Base-by-base conservation (phyloP, 768 basidiomycete genomes). In the Termitomyces sp. region DNA sequence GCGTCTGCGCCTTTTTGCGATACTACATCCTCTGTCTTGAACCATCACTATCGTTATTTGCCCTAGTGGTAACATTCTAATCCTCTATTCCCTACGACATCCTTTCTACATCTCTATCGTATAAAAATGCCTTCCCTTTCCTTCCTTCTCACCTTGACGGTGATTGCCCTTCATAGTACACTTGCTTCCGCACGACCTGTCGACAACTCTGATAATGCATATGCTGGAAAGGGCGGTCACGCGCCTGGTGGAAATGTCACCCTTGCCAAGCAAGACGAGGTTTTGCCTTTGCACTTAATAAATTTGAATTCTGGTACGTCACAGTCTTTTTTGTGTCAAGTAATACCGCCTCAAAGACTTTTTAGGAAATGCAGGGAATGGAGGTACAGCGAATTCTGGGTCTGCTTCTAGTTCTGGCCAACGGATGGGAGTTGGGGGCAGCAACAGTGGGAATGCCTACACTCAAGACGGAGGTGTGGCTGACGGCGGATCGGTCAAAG, bases 381-480 rank as follows among this genome's bases (percentile, higher is more conserved):
- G 67, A 32, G 74, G 74, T 3, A 2, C 38, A 5, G 70, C 72
- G 8, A 58, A 55, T 28, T 74, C 75, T 12, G 74, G 72, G n/a
- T 14, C 55, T 28, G 64, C 60, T 65, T 21, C 42, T 57, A 21
- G 59, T 57, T 10, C 8, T 9, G 42, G 47, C 34, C 45, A 14
- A 15, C 48, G 22, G 38, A 6, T 24, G 38, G 40, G 58, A 50
- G 37, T 17, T 21, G 60, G 57, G 7, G 51, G 35, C 43, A 44
- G 59, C 53, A 60, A 60, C 22, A 60, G 59, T 30, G 70, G 65
- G 11, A 66, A 66, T 30, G 64, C 70, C 14, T 68, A 68, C 45
- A 60, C 57, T 32, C 66, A 66, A 46, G 52, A 57, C 22, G 74
- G 71, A 17, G 71, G 73, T 22, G 49, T 62, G 15, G 67, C 71